Evolutionary conservation across 768 basidiomycete species (phyloP), one percentile per base, ranked within the genome.

Genomic region (Lactifluus subvellereus): DNA sequence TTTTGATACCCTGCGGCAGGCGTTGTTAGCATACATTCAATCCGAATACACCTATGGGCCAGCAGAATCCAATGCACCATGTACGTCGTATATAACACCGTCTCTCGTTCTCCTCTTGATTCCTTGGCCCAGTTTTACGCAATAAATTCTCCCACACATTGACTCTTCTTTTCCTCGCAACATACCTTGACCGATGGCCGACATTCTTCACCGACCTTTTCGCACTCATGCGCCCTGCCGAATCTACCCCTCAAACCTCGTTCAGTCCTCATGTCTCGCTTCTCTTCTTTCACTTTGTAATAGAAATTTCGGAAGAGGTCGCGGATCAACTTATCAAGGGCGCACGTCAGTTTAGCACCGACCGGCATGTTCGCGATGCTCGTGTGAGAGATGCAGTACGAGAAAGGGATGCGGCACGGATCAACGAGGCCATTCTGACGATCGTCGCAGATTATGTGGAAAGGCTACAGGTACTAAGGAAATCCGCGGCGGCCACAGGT

Each of bases 251-350:
- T 14, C 76, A 80, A 66, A 77, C 82, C 45, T 78, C 82, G 30
- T 85, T 88, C 76, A 96, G 95, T 72, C 84, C 84, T 49, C 90
- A 95, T 70, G 83, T 96, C 37, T 89, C 89, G 22, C 80, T 94
- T 33, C 82, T 99, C 61, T 86, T 97, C 73, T 91, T 98, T 73
- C 94, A 91, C 70, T 80, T 98, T 68, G 80, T 99, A 49, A 85
- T 90, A 62, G 97, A 99, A 73, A 95, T 98, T 58, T 95, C 94
- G 0, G 90, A 91, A 13, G 97, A 99, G 74, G 90, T 98, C n/a
- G 93, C 93, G 54, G 97, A 99, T 77, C 89, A 92, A 70, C 84
- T 93, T 65, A 85, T 98, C 69, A 94, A 96, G 75, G 82, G 90
- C 54, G 95, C 94, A 14, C 80, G 95, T 55, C 73, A 84, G 48